These are phyloP conservation scores for Cinchona pubescens DNA, from an alignment of 257 asterid genomes.

Conservation along the genomic window DNA sequence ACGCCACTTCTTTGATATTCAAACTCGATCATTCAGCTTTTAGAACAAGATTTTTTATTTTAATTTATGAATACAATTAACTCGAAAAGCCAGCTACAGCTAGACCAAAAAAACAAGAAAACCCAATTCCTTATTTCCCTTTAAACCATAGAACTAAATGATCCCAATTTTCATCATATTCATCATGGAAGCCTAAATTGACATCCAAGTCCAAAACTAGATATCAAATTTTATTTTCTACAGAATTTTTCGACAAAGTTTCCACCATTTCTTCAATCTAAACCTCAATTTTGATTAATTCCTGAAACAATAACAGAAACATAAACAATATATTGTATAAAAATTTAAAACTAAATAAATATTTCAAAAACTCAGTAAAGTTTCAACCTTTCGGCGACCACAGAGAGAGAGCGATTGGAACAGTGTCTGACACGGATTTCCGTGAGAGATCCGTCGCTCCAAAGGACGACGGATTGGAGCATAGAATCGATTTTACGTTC, in stretches of 20 bases:
- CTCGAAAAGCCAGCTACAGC: too few relatives aligned
- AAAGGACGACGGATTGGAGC: conserved; percentile 57
- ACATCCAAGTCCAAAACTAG: neutral
- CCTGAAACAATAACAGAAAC: neutral
- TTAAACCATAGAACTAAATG: neutral
- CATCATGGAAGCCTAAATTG: neutral
- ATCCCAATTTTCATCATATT: neutral
- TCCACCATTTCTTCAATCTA: neutral
- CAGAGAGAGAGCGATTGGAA: conserved; percentile 60
- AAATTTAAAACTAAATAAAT: neutral
- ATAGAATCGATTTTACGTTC: conserved; percentile 66
- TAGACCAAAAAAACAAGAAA: neutral
- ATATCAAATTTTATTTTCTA: neutral
- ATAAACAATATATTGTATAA: too few relatives aligned
- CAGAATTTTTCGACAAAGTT: neutral
- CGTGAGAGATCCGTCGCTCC: conserved; percentile 57
- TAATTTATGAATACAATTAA: too few relatives aligned
- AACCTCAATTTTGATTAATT: neutral
- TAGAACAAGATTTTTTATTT: too few relatives aligned
- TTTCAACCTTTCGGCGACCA: conserved; percentile 61
- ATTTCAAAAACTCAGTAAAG: neutral
- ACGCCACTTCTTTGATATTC: neutral
- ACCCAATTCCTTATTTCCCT: neutral
- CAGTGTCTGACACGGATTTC: conserved; percentile 73
- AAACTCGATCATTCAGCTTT: neutral